Base-by-base conservation (phyloP, 2,329 filamentous ascomycete genomes). In the Colletotrichum kahawae region DNA sequence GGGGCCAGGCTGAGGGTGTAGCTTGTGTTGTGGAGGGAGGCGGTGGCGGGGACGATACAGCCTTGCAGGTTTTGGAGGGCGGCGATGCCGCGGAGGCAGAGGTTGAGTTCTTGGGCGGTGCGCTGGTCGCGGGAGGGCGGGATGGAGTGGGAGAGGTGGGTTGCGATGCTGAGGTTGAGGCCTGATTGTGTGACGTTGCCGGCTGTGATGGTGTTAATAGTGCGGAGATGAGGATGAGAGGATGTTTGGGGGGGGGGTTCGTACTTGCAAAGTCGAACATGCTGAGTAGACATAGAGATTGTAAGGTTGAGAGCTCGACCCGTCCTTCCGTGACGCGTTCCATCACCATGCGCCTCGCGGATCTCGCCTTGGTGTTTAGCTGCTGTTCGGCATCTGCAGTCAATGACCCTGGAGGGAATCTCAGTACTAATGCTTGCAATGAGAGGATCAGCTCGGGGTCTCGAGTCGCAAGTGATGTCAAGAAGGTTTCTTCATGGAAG, bases 1-100 rank as follows among this genome's bases (percentile, higher is more conserved):
- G 56, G 36, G 29, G 70, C 21, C 4, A 62, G 27, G 21, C 4
- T 27, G 4, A 62, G 14, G 54, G 9, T 59, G 56, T 65, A 5
- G 24, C 21, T 8, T 24, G 31, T 43, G 4, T 48, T 4, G 24
- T 33, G 59, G n/a, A 27, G 43, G 12, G 62, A 64, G 3, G 63
- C 67, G 2, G 75, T 48, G 1, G 72, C 67, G 3, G 72, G 71
- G 12, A 74, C 48, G 14, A 80, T 75, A 27, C 71, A 78, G 8
- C 86, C 86, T 36, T 87, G 85, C 4, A 88, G 82, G 31, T 85
- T 82, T 54, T 85, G 85, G 4, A 88, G 79, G 12, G 87, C 81
- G 66, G 83, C 82, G 62, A 87, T 86, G 62, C 84, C 87, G 80
- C 83, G 84, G 5, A 86, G 83, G 75, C 86, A 88, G 27, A 78